phyloP scores from a whole-genome alignment of 345 rosid genomes.

The Draba incana region DNA sequence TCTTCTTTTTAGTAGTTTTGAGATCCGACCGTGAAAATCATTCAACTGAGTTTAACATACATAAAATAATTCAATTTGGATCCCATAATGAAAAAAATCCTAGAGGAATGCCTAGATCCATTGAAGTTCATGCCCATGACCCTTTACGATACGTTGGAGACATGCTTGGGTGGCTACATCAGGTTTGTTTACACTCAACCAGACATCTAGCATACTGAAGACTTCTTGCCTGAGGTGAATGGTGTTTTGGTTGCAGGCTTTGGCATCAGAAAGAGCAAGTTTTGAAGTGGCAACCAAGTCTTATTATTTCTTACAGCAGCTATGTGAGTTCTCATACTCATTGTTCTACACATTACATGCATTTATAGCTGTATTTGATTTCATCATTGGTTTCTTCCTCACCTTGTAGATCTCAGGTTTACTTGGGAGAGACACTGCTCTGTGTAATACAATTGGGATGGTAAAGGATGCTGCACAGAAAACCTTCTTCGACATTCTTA shows the following conservation, averaged over 20 bases:
- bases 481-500: conserved; percentile 89
- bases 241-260: conserved; percentile 60
- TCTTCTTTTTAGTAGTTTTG: no score
- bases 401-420: conserved; percentile 77
- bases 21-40: no score
- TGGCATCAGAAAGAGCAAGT: conserved; percentile 99
- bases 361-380: conserved; percentile 2
- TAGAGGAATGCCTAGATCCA: conserved; percentile 97
- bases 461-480: conserved; percentile 93
- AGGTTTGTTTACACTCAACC: conserved; percentile 52
- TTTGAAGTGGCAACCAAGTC: conserved; percentile 94
- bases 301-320: conserved; percentile 80
- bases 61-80: no score
- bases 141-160: conserved; percentile 97
- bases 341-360: background rate
- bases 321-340: conserved; percentile 58
- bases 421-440: conserved; percentile 87
- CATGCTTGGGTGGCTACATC: conserved; percentile 99
- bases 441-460: conserved; percentile 79
- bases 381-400: conserved; percentile 9
- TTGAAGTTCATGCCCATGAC: conserved; percentile 99
- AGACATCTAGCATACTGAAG: background rate
- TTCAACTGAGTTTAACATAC: no score
- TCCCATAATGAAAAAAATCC: conserved; percentile 34
- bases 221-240: conserved; percentile 1